A percentile compares a stretch with the other conserved stretches of the same genome.
phyloP scores from a whole-genome alignment of 441 rosid genomes.

The Euphorbia corollata region DNA sequence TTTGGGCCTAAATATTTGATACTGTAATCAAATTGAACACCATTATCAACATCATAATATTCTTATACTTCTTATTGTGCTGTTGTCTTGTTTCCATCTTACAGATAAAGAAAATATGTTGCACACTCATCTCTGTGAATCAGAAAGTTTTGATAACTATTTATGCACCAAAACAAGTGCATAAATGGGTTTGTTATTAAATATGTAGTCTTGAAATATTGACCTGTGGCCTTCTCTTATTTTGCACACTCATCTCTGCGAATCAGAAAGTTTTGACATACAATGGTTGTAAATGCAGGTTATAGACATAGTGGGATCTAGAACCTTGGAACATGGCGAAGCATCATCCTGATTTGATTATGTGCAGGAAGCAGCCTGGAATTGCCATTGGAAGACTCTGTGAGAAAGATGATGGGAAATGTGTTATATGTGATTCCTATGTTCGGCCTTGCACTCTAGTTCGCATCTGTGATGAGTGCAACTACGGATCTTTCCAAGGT shows the following conservation, averaged over 20 bases:
- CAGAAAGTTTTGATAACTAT: too few relatives aligned
- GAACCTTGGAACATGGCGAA: slow-evolving; percentile 50
- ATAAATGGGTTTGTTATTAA: too few relatives aligned
- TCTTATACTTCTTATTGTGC: too few relatives aligned
- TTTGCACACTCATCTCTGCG: too few relatives aligned
- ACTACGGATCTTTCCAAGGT: slow-evolving; percentile 88
- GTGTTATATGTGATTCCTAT: slow-evolving; percentile 81
- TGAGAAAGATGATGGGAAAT: slow-evolving; percentile 83
- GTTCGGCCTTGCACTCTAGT: slow-evolving; percentile 89
- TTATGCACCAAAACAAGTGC: too few relatives aligned
- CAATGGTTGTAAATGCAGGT: background rate
- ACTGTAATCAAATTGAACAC: background rate
- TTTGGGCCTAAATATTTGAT: background rate
- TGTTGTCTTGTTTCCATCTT: background rate
- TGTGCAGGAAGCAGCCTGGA: slow-evolving; percentile 92
- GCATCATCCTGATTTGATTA: slow-evolving; percentile 91
- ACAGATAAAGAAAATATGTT: too few relatives aligned
- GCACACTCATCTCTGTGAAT: too few relatives aligned
- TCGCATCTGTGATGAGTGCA: slow-evolving; percentile 83
- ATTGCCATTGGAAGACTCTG: slow-evolving; percentile 81
- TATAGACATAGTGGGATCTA: background rate
- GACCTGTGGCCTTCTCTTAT: too few relatives aligned
- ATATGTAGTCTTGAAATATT: too few relatives aligned
- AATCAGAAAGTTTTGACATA: background rate
- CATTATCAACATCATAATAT: background rate